Base-by-base conservation (phyloP, 2,329 filamentous ascomycete species). In the Diaporthe batatas region DNA sequence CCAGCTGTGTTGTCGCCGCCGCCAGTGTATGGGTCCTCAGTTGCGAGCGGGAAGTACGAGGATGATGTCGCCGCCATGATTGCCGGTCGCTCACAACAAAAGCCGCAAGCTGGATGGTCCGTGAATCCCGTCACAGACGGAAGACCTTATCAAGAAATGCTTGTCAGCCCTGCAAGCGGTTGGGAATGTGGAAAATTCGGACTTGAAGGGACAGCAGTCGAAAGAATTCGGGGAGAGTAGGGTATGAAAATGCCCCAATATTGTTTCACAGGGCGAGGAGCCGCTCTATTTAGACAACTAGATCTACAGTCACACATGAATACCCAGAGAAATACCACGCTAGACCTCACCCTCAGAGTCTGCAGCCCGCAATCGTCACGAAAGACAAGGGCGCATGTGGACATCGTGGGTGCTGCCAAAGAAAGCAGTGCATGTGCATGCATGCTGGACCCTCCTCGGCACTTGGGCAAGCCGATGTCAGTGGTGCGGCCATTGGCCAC, bases 11-110 rank as follows among this genome's bases (percentile, higher is more conserved):
- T 78, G 42, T 80, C 78, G 55, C 81, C 79, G 34, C 80, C 79
- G 51, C 80, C 82, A 11, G 80, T 79, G 72, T 80, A 80, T 4
- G 83, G 80, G 47, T 79, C 78, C 68, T 85, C 82, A 2, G 83
- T 85, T 32, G 84, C 82, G 72, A 87, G 80, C 5, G 85, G 85
- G 73, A 86, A 87, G 34, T 21, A 29, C 7, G 69, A 42, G 7
- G 78, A 78, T 42, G 83, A 83, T 68, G 83, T 78, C 68, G 81
- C 77, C 54, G 84, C 79, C 84, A 88, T 87, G 75, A 62, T 78
- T 75, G 68, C 78, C 78, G 18, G 29, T 18, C 29, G 29, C 36
- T 23, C n/a, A 32, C 25, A 34, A 51, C 18, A n/a, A 21, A 25
- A 21, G 36, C 36, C 44, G 44, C 47, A 34, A 16, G 36, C 34